Base-by-base conservation (phyloP, 129 eudicot species). In the Artemisia argyi region DNA sequence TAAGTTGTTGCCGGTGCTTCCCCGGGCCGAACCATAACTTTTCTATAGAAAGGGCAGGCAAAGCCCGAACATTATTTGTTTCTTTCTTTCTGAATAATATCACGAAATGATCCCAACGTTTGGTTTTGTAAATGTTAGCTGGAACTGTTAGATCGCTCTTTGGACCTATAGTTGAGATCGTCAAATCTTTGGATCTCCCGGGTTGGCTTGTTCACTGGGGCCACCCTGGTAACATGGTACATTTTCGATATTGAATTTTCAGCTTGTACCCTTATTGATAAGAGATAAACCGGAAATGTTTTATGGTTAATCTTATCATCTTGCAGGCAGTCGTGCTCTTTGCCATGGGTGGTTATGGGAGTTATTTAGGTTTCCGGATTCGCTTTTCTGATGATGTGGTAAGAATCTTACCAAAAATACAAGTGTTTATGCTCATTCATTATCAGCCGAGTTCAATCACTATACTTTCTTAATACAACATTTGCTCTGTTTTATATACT, bases 341-440 rank as follows among this genome's bases (percentile, higher is more conserved):
- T 62, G 98, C 98, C 69, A 94, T 94, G 98, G 98, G 98, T 70
- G 98, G 98, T 57, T 94, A 94, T 66, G 98, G 98, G 51, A 85
- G 91, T 70, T 94, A 90, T 68, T 75, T 94, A 65, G 98, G 98
- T 24, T 94, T 94, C 47, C 96, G 97, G 32, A 94, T 94, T 64
- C 84, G 85, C 15, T 72, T 85, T 60, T 87, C 98, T 9, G 93
- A 90, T 83, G 91, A 94, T 66, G 85, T 86, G 87, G 98, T 90
- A 78, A 59, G 76, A 57, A 22, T 69, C 67, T 8, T 51, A 54
- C 56, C 9, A 1, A 22, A 30, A n/a, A 11, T 47, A 14, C 3
- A 19, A 39, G 46, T 39, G 10, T 39, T 39, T 39, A 39, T 39
- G 46, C 10, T 39, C 46, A 39, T 39, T 7, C 8, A 39, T 39